These are phyloP conservation scores for Cunninghamia lanceolata DNA, from an alignment of 75 land plant species.

Conservation along the genomic window DNA sequence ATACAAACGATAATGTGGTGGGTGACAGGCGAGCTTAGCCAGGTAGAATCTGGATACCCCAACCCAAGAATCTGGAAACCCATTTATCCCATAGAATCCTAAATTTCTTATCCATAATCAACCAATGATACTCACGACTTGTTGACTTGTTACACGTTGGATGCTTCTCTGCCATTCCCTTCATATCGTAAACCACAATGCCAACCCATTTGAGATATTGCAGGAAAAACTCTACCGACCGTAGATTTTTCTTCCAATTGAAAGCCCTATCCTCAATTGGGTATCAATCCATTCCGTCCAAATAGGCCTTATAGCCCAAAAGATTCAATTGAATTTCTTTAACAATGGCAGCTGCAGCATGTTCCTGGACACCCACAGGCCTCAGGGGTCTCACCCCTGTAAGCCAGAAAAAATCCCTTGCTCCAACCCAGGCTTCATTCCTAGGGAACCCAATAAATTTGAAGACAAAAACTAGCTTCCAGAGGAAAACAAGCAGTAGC, in stretches of 20 bases:
- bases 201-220: neutral
- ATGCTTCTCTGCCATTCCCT: neutral
- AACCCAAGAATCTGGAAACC: neutral
- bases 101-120: neutral
- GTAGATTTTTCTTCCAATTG: neutral
- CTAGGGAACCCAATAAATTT: neutral
- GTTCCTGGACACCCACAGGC: neutral
- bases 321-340: neutral
- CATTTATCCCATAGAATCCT: neutral
- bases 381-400: neutral
- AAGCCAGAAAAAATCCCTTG: neutral
- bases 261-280: neutral
- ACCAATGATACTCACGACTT: neutral
- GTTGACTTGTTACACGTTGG: neutral
- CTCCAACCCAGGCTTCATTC: neutral
- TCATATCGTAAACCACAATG: neutral
- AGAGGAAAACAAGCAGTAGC: neutral
- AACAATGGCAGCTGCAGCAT: constrained; percentile 4
- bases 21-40: too few relatives aligned
- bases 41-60: too few relatives aligned
- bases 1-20: too few relatives aligned
- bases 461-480: neutral
- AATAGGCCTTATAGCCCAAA: neutral
- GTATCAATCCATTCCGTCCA: neutral
- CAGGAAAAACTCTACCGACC: neutral